A percentile compares a stretch with the other conserved stretches of the same genome.
These are phyloP conservation scores for Mrakia gelida DNA, from an alignment of 768 basidiomycete genomes.

Conservation along the genomic window DNA sequence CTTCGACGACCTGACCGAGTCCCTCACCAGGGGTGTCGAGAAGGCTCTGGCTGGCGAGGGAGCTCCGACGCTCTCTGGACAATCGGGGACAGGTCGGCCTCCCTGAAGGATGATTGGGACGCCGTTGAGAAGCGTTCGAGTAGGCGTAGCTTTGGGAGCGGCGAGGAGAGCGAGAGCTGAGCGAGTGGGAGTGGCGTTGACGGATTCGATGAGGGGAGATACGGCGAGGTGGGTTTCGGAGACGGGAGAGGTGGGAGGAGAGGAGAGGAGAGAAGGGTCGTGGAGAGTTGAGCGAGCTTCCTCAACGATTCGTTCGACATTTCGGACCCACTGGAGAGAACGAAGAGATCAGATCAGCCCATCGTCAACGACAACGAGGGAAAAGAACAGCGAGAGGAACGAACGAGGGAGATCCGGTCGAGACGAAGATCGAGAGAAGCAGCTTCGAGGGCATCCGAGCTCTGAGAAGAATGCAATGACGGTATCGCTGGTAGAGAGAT, in stretches of 20 bases:
- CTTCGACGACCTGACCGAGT: neutral
- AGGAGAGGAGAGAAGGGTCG: neutral
- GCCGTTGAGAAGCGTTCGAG: slow-evolving; percentile 9
- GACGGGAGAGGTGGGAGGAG: neutral
- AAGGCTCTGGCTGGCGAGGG: neutral
- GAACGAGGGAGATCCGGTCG: slow-evolving; percentile 27
- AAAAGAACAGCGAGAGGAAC: neutral
- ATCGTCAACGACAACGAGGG: neutral
- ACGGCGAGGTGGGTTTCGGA: neutral
- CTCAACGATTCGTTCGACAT: slow-evolving; percentile 25
- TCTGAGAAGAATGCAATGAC: too few species aligned
- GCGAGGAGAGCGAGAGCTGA: neutral
- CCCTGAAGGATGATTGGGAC: neutral
- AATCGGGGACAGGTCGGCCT: slow-evolving; percentile 20
- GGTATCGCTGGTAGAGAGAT: neutral
- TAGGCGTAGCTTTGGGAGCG: slow-evolving; percentile 16
- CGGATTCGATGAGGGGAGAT: neutral
- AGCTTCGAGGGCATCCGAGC: neutral
- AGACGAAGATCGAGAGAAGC: slow-evolving; percentile 10
- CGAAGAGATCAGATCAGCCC: neutral
- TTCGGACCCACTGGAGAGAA: slow-evolving; percentile 17
- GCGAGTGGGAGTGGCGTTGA: slow-evolving; percentile 6
- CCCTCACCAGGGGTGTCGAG: neutral
- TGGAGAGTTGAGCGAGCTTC: slow-evolving; percentile 19
- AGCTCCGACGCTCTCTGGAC: slow-evolving; percentile 11